Conservation (phyloP, 345 rosid genomes). For the Carallia pectinifolia region DNA sequence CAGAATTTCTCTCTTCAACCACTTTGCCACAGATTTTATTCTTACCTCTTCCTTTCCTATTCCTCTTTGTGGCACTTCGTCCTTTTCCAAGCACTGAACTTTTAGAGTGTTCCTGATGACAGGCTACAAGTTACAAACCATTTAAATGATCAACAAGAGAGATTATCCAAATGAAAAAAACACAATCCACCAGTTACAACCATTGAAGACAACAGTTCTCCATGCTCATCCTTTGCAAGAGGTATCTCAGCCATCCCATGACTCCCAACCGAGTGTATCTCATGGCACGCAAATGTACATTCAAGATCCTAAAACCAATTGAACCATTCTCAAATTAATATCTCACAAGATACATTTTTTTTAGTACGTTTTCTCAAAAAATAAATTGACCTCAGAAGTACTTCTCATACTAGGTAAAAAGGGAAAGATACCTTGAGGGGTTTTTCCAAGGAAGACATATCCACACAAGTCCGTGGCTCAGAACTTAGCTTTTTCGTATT, state of each 20-base stretch:
- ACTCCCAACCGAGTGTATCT: constrained; percentile 37
- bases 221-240: constrained; percentile 33
- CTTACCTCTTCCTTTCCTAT: constrained; percentile 61
- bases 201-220: constrained; percentile 28
- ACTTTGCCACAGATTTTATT: constrained; percentile 39
- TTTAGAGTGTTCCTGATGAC: constrained; percentile 65
- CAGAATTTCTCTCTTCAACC: constrained; percentile 32
- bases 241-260: constrained; percentile 31
- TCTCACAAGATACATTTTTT: not conserved
- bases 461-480: constrained; percentile 29
- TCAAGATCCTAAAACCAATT: constrained; percentile 38
- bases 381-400: not conserved
- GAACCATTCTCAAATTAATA: constrained; percentile 14
- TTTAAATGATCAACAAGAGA: constrained; percentile 26
- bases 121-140: constrained; percentile 45
- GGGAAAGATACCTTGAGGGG: constrained; percentile 48
- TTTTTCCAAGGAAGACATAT: constrained; percentile 26
- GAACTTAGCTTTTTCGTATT: constrained; percentile 44
- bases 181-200: constrained; percentile 42
- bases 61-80: constrained; percentile 50
- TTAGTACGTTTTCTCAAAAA: too few relatives aligned
- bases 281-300: constrained; percentile 19
- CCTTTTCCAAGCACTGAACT: constrained; percentile 48
- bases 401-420: constrained; percentile 1
- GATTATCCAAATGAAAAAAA: constrained; percentile 24